phyloP scores from a whole-genome alignment of 2,329 filamentous ascomycete species.

The Coleophoma cylindrospora region DNA sequence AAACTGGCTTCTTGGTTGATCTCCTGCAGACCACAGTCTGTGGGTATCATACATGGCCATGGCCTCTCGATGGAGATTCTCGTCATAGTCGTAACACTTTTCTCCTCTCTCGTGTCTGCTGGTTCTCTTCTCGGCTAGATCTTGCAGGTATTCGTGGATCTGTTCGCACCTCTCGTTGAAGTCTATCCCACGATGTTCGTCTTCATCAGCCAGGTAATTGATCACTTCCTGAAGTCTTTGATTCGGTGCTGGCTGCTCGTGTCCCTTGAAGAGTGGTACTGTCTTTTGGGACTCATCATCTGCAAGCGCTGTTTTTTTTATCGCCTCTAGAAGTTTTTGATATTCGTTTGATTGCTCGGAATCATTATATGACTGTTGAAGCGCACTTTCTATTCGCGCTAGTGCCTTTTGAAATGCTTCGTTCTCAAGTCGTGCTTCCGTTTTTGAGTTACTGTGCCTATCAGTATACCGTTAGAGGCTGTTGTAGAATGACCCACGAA shows the following conservation, averaged over 20 bases:
- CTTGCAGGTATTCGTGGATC: slow-evolving; percentile 16
- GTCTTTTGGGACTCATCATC: not conserved
- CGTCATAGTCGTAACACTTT: slow-evolving; percentile 5
- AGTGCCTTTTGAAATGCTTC: too few species aligned
- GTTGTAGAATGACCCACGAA: too few species aligned
- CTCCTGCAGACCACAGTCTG: slow-evolving; percentile 12
- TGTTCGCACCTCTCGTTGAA: slow-evolving; percentile 32
- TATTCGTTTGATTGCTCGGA: too few species aligned
- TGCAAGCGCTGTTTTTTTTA: too few species aligned
- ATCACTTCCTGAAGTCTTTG: slow-evolving; percentile 26
- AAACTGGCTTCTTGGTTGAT: not conserved
- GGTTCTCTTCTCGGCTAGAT: not conserved
- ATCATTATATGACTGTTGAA: too few species aligned
- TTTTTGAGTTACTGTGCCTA: too few species aligned
- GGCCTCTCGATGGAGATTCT: slow-evolving; percentile 9
- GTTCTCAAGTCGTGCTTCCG: too few species aligned
- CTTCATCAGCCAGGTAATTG: slow-evolving; percentile 45
- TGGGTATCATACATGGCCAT: slow-evolving; percentile 17
- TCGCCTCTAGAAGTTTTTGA: too few species aligned
- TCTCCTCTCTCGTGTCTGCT: slow-evolving; percentile 10
- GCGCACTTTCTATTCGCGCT: too few species aligned
- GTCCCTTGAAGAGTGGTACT: slow-evolving; percentile 11
- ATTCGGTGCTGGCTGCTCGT: slow-evolving; percentile 27
- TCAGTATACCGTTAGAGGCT: too few species aligned
- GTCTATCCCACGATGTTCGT: slow-evolving; percentile 34